Evolutionary conservation across 192 early-diverging fungal species (phyloP), one percentile per base, ranked within the genome.

Genomic region (Glomus cerebriforme): DNA sequence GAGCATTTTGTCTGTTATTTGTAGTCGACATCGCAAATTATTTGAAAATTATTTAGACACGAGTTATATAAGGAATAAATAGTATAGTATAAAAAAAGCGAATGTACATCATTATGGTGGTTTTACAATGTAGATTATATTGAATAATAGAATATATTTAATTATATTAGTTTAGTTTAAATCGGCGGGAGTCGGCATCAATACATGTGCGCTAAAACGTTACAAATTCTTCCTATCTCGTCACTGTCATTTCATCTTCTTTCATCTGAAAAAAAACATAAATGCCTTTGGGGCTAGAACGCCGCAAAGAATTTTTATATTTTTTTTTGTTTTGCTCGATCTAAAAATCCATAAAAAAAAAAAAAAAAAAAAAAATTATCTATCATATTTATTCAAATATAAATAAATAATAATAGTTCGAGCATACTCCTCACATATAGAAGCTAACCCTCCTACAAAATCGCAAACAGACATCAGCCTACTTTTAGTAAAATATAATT

Each of bases 1-100:
- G 74, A 76, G n/a, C 7, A 26, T 34, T 60, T 62, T 76, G 74
- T 76, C 74, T 76, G 32, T 76, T 76, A 5, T 29, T 17, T 58
- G 26, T 10, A 17, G 49, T 19, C 9, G 69, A 71, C 43, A 68
- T 68, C 49, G 22, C 49, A 22, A 19, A 22, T 19, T 54, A 54
- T 54, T 22, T 54, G 3, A 49, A 49, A 15, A 17, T 15, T 54
- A 54, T 17, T 49, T 49, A 1, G 19, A 17, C 45, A 47, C 45
- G 49, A 0, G 19, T 22, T 54, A 54, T 17, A 22, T 22, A 54
- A 22, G 2, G 47, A 19, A 54, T 54, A 19, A 54, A 47, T n/a
- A n/a, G n/a, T n/a, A 54, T 54, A 54, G 10, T 54, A 54, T 54
- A 54, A 22, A 54, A 22, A 19, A 54, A 22, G 17, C 4, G 3